phyloP scores from a whole-genome alignment of 805 yeast species.

The Maudiozyma saulgeensis region DNA sequence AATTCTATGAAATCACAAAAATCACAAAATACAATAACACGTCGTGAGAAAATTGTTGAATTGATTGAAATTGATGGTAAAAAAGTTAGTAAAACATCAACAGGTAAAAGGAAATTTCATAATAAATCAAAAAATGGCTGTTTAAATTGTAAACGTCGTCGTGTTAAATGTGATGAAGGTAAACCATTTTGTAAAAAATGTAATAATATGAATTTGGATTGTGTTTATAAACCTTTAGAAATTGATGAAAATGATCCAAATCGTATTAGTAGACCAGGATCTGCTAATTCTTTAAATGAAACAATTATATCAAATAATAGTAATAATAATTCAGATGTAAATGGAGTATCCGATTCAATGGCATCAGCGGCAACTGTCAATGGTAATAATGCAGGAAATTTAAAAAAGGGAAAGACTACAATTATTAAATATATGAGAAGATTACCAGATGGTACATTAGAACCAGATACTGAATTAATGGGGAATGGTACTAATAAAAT shows the following conservation, averaged over 20 bases:
- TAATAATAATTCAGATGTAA: neutral
- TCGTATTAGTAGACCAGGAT: neutral
- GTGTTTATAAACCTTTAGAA: conserved; percentile 42
- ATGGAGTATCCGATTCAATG: neutral
- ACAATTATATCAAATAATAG: neutral
- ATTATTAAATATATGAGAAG: neutral
- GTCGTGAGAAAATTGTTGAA: conserved; percentile 18
- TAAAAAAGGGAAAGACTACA: neutral
- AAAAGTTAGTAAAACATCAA: conserved; percentile 34
- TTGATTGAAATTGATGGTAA: conserved; percentile 31
- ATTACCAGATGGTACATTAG: neutral
- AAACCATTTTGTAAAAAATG: conserved; percentile 78
- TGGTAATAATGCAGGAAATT: neutral
- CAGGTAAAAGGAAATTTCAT: conserved; percentile 79
- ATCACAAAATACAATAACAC: neutral
- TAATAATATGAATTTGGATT: conserved; percentile 63
- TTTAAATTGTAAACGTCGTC: conserved; percentile 73
- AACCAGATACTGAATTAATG: neutral
- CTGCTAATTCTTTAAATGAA: neutral
- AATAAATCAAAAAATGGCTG: conserved; percentile 86
- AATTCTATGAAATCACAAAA: neutral
- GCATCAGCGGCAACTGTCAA: neutral
- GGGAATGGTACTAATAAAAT: neutral
- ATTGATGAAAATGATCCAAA: neutral
- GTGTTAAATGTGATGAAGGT: conserved; percentile 88